These are phyloP conservation scores for Globisporangium abappressorium DNA, from an alignment of 352 stramenopile species.

Conservation along the genomic window DNA sequence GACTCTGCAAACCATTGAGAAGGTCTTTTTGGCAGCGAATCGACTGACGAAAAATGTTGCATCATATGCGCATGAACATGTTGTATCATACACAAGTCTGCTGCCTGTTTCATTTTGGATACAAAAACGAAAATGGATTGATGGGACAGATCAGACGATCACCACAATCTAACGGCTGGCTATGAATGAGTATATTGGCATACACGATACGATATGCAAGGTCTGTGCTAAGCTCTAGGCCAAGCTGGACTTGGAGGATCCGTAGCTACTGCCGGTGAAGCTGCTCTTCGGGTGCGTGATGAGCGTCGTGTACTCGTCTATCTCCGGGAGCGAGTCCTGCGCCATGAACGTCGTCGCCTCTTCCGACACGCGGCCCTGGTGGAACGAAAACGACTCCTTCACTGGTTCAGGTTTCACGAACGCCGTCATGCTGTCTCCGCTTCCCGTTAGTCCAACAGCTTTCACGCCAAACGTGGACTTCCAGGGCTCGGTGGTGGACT, in stretches of 20 bases:
- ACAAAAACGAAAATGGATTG: too few species aligned
- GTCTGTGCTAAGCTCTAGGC: not conserved
- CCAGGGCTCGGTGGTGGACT: not conserved
- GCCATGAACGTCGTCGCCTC: constrained; percentile 29
- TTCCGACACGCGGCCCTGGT: constrained; percentile 57
- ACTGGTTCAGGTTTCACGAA: constrained; percentile 14
- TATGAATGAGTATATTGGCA: too few species aligned
- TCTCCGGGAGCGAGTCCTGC: constrained; percentile 63
- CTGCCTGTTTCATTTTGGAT: too few species aligned
- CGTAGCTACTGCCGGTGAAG: constrained; percentile 19
- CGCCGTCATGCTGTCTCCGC: not conserved
- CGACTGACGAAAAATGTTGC: too few species aligned
- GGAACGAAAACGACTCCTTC: constrained; percentile 56
- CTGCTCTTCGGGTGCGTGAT: constrained; percentile 30
- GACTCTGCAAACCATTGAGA: too few species aligned
- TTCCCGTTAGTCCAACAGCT: not conserved
- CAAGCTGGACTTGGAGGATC: constrained; percentile 22
- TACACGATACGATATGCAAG: too few species aligned
- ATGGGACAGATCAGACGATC: too few species aligned
- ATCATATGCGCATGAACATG: too few species aligned
- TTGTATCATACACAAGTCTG: too few species aligned
- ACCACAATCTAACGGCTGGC: too few species aligned
- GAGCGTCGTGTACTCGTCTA: constrained; percentile 69
- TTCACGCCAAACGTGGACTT: not conserved
- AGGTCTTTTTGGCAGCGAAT: too few species aligned